Evolutionary conservation across 1,139 yeast species (phyloP), one percentile per base, ranked within the genome.

Genomic region (Debaryomyces fabryi): DNA sequence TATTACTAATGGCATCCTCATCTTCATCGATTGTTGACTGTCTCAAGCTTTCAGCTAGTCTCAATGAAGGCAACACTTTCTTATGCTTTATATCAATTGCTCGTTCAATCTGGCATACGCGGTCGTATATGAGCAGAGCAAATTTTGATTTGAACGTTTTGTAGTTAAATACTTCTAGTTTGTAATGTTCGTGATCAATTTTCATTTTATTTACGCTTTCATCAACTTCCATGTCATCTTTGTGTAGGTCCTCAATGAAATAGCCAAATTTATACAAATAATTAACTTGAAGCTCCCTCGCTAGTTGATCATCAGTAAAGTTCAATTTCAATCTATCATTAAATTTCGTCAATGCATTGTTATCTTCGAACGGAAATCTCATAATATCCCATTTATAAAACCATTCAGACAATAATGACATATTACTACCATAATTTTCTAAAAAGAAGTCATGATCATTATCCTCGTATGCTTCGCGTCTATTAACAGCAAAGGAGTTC

Each of bases 21-120:
- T 68, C 79, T 1, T 60, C 62, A 60, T 86, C 93, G 36, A 79
- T 67, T 12, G 65, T 58, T 5, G 68, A 55, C 55, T 85, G 89
- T 44, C 83, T 66, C 25, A 66, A 58, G 0, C 86, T 77, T 52
- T 84, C 86, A 24, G 63, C 61, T 3, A 60, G 45, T 51, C 82
- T 71, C 6, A 72, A 61, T 1, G 58, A 55, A 0, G 67, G 63
- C 2, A 83, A 50, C 3, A 59, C 51, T 3, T 53, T 50, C 4
- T 61, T 57, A 10, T 67, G 64, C 2, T 59, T 52, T 1, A 55
- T 52, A n/a, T 63, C 58, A 21, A 69, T 64, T 0, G 58, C 52
- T 16, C 58, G 50, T 39, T 71, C 67, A 20, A 82, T 56, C 35
- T 69, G 64, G 18, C 59, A 58, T 1, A 78, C 58, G 47, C 79